These are phyloP conservation scores for Eragrostis tef DNA, from an alignment of 202 grass and related monocot genomes.

Conservation along the genomic window DNA sequence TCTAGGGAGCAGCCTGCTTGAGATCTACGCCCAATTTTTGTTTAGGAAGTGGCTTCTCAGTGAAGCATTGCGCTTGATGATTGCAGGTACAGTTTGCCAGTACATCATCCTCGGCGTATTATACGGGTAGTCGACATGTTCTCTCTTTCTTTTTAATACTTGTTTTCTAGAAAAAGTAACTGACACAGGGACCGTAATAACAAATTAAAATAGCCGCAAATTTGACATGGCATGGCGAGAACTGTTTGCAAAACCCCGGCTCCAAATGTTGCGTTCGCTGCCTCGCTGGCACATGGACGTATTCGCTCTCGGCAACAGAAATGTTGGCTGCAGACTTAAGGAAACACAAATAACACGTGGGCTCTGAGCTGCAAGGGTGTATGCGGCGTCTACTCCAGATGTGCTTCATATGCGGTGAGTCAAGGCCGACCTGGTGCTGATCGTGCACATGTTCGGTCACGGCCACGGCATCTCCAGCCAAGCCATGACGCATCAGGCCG, in stretches of 20 bases:
- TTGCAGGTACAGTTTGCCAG: neutral
- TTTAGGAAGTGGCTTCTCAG: neutral
- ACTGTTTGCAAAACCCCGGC: neutral
- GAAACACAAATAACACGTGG: neutral
- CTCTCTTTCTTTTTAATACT: neutral
- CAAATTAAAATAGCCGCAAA: neutral
- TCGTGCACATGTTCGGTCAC: neutral
- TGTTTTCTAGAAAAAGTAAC: neutral
- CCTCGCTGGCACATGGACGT: neutral
- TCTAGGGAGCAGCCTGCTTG: neutral
- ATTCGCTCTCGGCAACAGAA: neutral
- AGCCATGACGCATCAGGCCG: neutral
- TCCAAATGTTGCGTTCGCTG: neutral
- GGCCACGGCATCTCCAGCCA: neutral
- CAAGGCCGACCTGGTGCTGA: neutral
- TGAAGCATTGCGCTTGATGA: constrained; percentile 3
- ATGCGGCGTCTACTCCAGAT: neutral
- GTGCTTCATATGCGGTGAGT: neutral
- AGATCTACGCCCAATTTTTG: neutral
- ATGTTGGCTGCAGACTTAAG: neutral
- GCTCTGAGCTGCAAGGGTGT: neutral
- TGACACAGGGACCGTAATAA: neutral
- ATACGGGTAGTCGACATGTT: neutral
- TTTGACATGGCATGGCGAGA: neutral
- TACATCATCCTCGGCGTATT: neutral